Conservation (phyloP, 352 stramenopile genomes). For the Blastocystis sp. region DNA sequence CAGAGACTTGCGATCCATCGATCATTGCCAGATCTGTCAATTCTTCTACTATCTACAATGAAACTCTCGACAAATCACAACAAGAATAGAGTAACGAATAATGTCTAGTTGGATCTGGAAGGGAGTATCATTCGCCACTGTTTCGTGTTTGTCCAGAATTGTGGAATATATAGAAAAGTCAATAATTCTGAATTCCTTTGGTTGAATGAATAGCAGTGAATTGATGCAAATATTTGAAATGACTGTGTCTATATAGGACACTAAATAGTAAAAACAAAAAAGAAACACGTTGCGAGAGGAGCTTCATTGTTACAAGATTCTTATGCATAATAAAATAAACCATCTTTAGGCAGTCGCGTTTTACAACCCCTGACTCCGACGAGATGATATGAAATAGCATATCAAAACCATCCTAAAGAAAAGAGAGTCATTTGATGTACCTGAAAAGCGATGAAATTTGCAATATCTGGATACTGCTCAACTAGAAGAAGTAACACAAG, state of each 20-base stretch:
- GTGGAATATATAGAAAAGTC: slow-evolving; percentile 16
- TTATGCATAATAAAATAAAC: slow-evolving; percentile 44
- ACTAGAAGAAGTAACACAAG: not conserved
- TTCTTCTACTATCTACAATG: slow-evolving; percentile 28
- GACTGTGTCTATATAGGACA: not conserved
- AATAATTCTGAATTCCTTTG: not conserved
- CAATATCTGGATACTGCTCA: slow-evolving; percentile 47
- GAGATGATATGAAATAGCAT: slow-evolving; percentile 37
- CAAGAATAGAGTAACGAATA: slow-evolving; percentile 16
- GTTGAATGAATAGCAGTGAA: not conserved
- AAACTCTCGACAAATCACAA: not conserved
- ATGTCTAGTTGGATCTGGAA: not conserved
- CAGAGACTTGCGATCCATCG: not conserved
- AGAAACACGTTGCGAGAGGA: not conserved
- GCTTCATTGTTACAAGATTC: slow-evolving; percentile 45
- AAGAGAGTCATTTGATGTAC: not conserved
- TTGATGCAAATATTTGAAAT: not conserved
- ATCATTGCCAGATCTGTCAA: slow-evolving; percentile 13
- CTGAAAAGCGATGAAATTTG: slow-evolving; percentile 53
- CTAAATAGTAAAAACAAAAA: not conserved
- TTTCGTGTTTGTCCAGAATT: not conserved
- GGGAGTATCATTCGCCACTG: not conserved
- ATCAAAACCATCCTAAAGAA: slow-evolving; percentile 28
- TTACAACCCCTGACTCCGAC: not conserved
- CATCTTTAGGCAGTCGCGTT: slow-evolving; percentile 20